These are phyloP conservation scores for Rhizopogon vinicolor DNA, from an alignment of 768 basidiomycete species.

Conservation along the genomic window DNA sequence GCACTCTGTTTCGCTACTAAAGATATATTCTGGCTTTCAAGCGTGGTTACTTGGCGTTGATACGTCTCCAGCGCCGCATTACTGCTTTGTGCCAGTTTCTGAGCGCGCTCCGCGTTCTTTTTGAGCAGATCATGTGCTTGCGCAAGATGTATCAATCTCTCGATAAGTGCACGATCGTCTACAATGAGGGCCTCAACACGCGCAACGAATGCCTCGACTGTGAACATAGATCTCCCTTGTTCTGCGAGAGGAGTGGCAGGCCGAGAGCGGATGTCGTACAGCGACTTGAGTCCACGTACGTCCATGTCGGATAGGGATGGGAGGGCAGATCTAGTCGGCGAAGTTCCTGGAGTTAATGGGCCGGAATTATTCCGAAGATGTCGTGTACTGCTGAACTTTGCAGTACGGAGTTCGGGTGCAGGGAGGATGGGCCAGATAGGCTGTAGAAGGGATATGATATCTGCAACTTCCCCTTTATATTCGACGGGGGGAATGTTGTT, in stretches of 20 bases:
- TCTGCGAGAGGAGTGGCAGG: constrained; percentile 22
- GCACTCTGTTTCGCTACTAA: constrained; percentile 48
- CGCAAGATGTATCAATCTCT: constrained; percentile 78
- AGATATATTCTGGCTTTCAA: constrained; percentile 69
- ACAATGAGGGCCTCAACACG: constrained; percentile 77
- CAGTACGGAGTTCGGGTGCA: constrained; percentile 75
- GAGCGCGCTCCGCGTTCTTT: constrained; percentile 87
- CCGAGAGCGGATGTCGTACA: constrained; percentile 51
- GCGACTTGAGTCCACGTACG: constrained; percentile 76
- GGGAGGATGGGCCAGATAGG: constrained; percentile 82
- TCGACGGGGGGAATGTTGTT: constrained; percentile 23
- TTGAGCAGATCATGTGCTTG: constrained; percentile 89
- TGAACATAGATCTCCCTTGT: constrained; percentile 36
- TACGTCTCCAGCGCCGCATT: constrained; percentile 80
- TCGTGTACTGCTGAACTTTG: constrained; percentile 49
- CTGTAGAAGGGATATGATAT: constrained; percentile 57
- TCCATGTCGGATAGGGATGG: constrained; percentile 79
- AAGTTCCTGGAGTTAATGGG: constrained; percentile 27
- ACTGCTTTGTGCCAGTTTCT: constrained; percentile 85
- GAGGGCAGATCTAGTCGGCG: constrained; percentile 20
- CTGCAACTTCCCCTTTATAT: constrained; percentile 42
- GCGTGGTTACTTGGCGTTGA: constrained; percentile 76
- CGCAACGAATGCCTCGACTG: constrained; percentile 69
- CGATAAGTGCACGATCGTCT: constrained; percentile 82
- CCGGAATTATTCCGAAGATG: constrained; percentile 46